Evolutionary conservation across 805 yeast species (phyloP).

Genomic region (Saturnispora sanitii): DNA sequence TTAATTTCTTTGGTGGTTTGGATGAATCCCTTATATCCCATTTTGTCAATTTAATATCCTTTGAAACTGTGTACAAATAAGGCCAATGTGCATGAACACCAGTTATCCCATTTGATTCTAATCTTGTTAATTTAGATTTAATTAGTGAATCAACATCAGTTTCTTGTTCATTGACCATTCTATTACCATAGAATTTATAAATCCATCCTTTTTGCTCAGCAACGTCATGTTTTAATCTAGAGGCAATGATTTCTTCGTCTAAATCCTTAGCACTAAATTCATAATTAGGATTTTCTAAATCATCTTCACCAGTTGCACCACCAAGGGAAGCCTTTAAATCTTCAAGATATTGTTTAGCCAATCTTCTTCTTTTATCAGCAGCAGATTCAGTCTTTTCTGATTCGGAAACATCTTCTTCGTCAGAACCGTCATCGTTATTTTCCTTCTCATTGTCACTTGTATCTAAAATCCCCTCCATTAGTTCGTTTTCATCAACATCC

Average conservation of each 20-base stretch:
- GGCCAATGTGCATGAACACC: slow-evolving; percentile 48
- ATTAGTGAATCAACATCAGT: slow-evolving; percentile 33
- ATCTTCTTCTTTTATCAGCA: slow-evolving; percentile 87
- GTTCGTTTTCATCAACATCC: slow-evolving; percentile 31
- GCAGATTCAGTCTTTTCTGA: slow-evolving; percentile 72
- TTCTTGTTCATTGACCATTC: no score
- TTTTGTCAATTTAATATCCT: slow-evolving; percentile 70
- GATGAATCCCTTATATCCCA: slow-evolving; percentile 54
- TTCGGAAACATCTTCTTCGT: slow-evolving; percentile 38
- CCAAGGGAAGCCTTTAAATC: slow-evolving; percentile 51
- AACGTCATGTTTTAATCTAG: slow-evolving; percentile 76
- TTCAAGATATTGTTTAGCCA: slow-evolving; percentile 86
- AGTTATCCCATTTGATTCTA: slow-evolving; percentile 53
- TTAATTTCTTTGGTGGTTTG: slow-evolving; percentile 57
- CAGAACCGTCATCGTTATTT: slow-evolving; percentile 24
- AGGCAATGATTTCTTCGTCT: slow-evolving; percentile 75
- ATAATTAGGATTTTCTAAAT: slow-evolving; percentile 20
- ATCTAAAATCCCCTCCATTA: slow-evolving; percentile 23
- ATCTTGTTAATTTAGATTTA: slow-evolving; percentile 35
- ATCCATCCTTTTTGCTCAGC: slow-evolving; percentile 83
- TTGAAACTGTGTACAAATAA: slow-evolving; percentile 68
- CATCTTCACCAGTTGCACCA: slow-evolving; percentile 10
- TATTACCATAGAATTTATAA: slow-evolving; percentile 55
- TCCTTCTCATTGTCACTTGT: slow-evolving; percentile 17
- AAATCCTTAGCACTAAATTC: slow-evolving; percentile 84